Evolutionary conservation across 1,284 basidiomycete species (phyloP).

Genomic region (Sphaerobolus stellatus): DNA sequence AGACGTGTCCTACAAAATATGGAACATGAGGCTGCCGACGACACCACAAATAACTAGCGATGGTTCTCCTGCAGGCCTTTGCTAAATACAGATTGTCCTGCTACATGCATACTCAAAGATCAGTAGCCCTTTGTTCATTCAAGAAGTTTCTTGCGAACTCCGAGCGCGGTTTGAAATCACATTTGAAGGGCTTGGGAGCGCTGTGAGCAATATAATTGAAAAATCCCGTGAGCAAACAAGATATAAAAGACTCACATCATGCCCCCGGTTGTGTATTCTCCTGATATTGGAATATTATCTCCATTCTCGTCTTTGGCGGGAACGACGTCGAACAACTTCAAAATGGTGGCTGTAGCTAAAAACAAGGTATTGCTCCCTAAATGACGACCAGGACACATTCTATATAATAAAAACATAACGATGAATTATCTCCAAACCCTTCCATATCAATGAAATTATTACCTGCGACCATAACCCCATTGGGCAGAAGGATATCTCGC

Average conservation of each 20-base stretch:
- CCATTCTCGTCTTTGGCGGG: constrained; percentile 27
- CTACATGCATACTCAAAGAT: background rate
- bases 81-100: too few relatives aligned
- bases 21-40: too few relatives aligned
- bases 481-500: background rate
- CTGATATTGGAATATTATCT: constrained; percentile 20
- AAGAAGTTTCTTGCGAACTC: background rate
- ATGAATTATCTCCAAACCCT: background rate
- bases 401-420: background rate
- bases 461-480: background rate
- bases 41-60: too few relatives aligned
- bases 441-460: background rate
- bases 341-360: constrained; percentile 29
- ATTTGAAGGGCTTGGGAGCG: background rate
- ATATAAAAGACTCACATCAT: background rate
- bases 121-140: too few relatives aligned
- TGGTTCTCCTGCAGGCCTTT: too few relatives aligned
- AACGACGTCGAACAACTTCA: constrained; percentile 29
- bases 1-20: too few relatives aligned
- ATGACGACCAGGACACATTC: constrained; percentile 30
- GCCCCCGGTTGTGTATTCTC: background rate
- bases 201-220: background rate
- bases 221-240: background rate
- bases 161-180: background rate
- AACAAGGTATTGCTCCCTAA: constrained; percentile 32